phyloP scores from a whole-genome alignment of 225 moss, liverwort and hornwort genomes.

The Pleurozium schreberi region DNA sequence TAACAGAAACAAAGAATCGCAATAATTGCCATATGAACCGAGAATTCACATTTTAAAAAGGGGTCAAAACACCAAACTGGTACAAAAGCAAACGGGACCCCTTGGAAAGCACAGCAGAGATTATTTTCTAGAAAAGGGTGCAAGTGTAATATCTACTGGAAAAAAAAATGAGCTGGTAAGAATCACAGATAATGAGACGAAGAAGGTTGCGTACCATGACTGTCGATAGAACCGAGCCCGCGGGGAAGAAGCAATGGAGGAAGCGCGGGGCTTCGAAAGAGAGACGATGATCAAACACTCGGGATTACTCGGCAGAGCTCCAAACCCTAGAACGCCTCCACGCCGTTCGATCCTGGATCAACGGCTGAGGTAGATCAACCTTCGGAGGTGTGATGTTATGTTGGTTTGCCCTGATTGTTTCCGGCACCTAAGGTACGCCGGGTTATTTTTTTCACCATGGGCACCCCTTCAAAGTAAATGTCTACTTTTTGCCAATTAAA shows the following conservation, averaged over 20 bases:
- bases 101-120: background rate
- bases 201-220: conserved; percentile 7
- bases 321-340: conserved; percentile 13
- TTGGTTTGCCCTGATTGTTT: background rate
- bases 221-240: background rate
- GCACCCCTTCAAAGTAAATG: no score
- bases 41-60: background rate
- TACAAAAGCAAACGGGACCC: background rate
- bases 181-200: background rate
- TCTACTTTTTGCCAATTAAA: no score
- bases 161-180: background rate
- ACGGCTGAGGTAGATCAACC: background rate
- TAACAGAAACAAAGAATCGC: background rate
- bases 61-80: background rate
- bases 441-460: no score
- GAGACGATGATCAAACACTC: background rate
- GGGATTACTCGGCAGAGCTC: background rate
- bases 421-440: background rate
- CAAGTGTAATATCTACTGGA: no score
- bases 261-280: background rate
- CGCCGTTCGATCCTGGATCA: background rate
- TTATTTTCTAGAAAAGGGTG: background rate
- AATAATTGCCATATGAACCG: background rate
- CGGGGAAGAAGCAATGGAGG: background rate
- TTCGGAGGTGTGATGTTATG: background rate